Evolutionary conservation across 1,139 yeast species (phyloP).

Genomic region (Zygoascus sp.): DNA sequence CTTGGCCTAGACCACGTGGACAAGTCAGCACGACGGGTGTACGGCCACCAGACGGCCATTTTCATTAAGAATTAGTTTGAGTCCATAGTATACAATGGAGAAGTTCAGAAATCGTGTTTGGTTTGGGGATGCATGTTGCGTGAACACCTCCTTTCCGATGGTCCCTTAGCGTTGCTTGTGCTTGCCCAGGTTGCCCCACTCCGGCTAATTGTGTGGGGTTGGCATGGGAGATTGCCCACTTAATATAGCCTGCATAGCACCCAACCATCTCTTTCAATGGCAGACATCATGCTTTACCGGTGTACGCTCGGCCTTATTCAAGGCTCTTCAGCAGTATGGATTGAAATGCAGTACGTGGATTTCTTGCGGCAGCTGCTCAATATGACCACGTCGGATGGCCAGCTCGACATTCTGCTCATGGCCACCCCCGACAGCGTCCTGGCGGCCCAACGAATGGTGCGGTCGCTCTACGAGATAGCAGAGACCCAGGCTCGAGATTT

Average conservation of each 20-base stretch:
- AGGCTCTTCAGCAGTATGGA: slow-evolving; percentile 21
- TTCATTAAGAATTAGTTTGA: slow-evolving; percentile 43
- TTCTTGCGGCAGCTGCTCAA: slow-evolving; percentile 29
- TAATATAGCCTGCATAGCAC: too few relatives aligned
- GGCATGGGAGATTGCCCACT: too few relatives aligned
- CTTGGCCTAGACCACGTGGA: slow-evolving; percentile 88
- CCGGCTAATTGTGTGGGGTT: too few relatives aligned
- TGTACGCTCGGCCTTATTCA: slow-evolving; percentile 28
- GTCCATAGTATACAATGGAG: neutral
- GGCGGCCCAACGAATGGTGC: slow-evolving; percentile 31
- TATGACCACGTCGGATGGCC: slow-evolving; percentile 31
- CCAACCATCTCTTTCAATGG: too few relatives aligned
- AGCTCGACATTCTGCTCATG: slow-evolving; percentile 34
- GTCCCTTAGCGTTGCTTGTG: too few relatives aligned
- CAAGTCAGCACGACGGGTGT: slow-evolving; percentile 40
- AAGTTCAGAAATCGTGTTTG: slow-evolving; percentile 25
- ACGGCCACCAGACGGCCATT: slow-evolving; percentile 52
- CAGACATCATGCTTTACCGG: slow-evolving; percentile 28
- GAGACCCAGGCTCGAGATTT: slow-evolving; percentile 21
- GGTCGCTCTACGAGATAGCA: slow-evolving; percentile 31
- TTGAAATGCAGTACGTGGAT: slow-evolving; percentile 22
- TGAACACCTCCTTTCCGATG: too few relatives aligned
- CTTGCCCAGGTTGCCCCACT: too few relatives aligned
- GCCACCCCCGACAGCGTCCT: slow-evolving; percentile 28
- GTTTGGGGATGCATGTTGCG: too few relatives aligned